Evolutionary conservation across 2,329 filamentous ascomycete genomes (phyloP).

Genomic region (Alternaria brassicae): DNA sequence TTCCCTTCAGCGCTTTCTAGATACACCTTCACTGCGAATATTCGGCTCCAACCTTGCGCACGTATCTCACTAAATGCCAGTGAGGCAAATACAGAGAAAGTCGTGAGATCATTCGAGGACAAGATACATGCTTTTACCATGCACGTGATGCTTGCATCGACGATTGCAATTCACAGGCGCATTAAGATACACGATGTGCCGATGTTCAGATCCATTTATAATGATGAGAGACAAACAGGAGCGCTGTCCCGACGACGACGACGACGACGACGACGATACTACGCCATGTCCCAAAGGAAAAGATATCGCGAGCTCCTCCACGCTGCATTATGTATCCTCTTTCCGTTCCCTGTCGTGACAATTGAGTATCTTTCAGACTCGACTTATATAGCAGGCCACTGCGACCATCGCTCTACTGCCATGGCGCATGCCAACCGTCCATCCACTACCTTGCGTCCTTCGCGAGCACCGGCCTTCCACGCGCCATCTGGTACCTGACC

Average conservation of each 20-base stretch:
- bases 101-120: neutral
- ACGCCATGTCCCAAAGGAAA: neutral
- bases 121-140: neutral
- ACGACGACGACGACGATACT: neutral
- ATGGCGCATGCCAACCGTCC: neutral
- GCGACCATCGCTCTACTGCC: neutral
- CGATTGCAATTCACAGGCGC: too few species aligned
- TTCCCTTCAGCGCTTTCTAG: neutral
- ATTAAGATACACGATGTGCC: neutral
- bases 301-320: neutral
- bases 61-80: accelerated
- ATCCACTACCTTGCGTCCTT: neutral
- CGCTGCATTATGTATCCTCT: too few species aligned
- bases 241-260: neutral
- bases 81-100: neutral
- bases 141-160: neutral
- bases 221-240: neutral
- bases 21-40: neutral
- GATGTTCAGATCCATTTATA: too few species aligned
- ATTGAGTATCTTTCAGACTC: accelerated
- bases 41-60: neutral
- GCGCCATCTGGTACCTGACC: neutral
- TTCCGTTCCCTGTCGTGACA: too few species aligned
- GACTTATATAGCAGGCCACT: neutral
- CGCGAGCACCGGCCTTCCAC: neutral